Base-by-base conservation (phyloP, 768 basidiomycete genomes). In the Tricholoma terreum region DNA sequence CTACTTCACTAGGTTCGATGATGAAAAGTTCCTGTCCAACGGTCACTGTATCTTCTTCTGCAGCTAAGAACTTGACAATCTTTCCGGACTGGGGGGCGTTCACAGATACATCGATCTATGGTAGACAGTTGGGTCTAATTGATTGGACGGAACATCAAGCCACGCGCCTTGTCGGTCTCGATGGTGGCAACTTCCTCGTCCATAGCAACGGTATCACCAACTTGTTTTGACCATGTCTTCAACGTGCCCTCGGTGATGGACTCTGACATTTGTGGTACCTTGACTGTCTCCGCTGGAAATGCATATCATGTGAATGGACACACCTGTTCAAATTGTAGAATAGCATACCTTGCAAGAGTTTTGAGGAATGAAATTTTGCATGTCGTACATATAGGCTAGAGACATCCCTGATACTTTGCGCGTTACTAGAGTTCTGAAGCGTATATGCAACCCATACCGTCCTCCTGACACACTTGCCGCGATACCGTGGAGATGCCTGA, bases 171-270 rank as follows among this genome's bases (percentile, higher is more conserved):
- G 81, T 99, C 96, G 7, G 96, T 99, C 77, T 98, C 96, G 62
- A 98, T 98, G 45, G 94, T 96, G 14, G 94, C 96, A 42, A 99
- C 81, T 76, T 99, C 96, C 75, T 98, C 96, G 69, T 98, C 96
- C 27, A 79, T 87, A 69, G 87, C 83, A 55, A 98, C 94, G 57
- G 77, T 81, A 69, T 99, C 96, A 12, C 96, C 96, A 52, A 90
- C 86, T 73, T 95, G 84, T 77, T 98, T 98, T 63, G 83, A 80
- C 93, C 94, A 99, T 24, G 90, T 80, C 76, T 94, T 97, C 52
- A 99, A 79, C 4, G 96, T 98, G 34, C 96, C 96, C 73, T 99
- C 96, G 34, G 92, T 92, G 74, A 98, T 98, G 59, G 95, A 98
- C 71, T 98, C 95, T 24, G 96, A 92, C 93, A 98, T 96, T 73